phyloP scores from a whole-genome alignment of 208 protist genomes.

The Acanthamoeba culbertsoni region DNA sequence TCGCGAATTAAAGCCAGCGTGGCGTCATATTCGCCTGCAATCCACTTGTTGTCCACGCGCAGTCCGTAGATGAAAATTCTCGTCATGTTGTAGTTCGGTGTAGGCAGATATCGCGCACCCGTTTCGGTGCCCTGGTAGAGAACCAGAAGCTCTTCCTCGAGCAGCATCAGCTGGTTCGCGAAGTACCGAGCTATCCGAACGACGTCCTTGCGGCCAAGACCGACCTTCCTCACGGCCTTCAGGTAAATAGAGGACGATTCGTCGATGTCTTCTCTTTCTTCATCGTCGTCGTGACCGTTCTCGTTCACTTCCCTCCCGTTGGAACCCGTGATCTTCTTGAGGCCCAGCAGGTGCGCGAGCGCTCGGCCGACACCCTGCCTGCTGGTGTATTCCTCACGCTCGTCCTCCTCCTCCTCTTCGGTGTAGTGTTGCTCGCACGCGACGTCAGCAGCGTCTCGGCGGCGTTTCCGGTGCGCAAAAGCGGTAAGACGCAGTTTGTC shows the following conservation, averaged over 20 bases:
- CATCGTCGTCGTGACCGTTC: neutral
- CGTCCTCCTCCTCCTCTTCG: neutral
- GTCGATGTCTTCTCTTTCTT: neutral
- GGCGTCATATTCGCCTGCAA: neutral
- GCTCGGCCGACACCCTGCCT: neutral
- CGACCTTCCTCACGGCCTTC: neutral
- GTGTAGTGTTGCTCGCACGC: too few species aligned
- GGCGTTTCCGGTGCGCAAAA: neutral
- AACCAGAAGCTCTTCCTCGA: slow-evolving; percentile 19
- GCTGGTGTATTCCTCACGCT: neutral
- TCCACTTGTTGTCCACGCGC: slow-evolving; percentile 5
- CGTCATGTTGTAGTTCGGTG: neutral
- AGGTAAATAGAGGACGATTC: neutral
- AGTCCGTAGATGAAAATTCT: slow-evolving; percentile 10
- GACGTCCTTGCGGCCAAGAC: neutral
- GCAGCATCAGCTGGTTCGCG: neutral
- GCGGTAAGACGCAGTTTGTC: neutral
- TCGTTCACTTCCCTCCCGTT: neutral
- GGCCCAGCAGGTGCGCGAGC: neutral
- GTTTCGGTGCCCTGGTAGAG: slow-evolving; percentile 26
- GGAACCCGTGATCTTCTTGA: neutral
- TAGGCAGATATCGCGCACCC: neutral
- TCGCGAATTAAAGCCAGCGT: neutral
- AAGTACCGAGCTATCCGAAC: neutral
- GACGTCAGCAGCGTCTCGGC: too few species aligned